Evolutionary conservation across 345 rosid species (phyloP), one percentile per base, ranked within the genome.

Genomic region (Punica granatum): DNA sequence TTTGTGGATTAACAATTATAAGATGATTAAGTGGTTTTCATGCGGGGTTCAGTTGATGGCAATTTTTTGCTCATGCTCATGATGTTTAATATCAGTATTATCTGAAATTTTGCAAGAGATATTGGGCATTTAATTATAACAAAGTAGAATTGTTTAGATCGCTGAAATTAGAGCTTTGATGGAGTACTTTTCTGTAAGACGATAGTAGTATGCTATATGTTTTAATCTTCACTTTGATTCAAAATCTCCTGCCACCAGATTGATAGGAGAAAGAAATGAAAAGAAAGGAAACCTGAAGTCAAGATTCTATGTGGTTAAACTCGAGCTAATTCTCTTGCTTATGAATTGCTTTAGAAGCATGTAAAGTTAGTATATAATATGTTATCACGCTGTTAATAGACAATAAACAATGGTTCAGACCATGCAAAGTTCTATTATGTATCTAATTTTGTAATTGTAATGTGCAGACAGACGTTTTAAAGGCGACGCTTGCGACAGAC

Each of bases 401-500:
- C 11, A 25, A 48, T 2, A 19, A 12, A 21, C 8, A 10, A 49
- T 8, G n/a, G 1, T 18, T 49, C 48, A 11, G 48, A 14, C 18
- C 48, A 3, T 43, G 16, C 19, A 2, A 18, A 48, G 54, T 8
- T 54, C 32, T 25, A 23, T 3, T 49, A 8, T 30, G 26, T 66
- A 60, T 42, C 44, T 60, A 37, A 43, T 39, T 0, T 32, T 30
- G 66, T 10, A 48, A 30, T 14, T 41, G 14, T 33, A 32, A 33
- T 34, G 46, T 76, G 42, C 80, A 88, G 98, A 64, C 84, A 64
- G 90, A 88, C 75, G 83, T 90, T 63, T 75, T 88, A 68, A 92
- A 92, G 85, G 96, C 96, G 46, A 85, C 87, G 67, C 90, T 92
- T 71, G 98, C 83, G 60, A 85, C 88, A 13, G 87, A 88, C 83